These are phyloP conservation scores for Blepharisma japonicum DNA, from an alignment of 73 alveolate genomes.

Conservation along the genomic window DNA sequence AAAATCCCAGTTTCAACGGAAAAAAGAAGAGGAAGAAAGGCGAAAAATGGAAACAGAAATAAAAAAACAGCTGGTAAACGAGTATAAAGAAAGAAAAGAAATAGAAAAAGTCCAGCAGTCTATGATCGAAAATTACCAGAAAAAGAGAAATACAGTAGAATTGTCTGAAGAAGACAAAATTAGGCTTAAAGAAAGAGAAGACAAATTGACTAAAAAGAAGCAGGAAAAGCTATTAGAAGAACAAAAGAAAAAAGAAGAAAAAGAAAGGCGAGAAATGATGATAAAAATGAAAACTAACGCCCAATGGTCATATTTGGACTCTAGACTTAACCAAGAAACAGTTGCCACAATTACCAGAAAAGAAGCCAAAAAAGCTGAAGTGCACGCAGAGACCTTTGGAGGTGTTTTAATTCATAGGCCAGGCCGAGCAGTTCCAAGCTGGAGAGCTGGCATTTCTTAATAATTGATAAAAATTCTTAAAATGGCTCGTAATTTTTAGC, in stretches of 20 bases:
- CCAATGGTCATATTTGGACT: conserved; percentile 26
- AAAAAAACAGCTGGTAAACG: conserved; percentile 7
- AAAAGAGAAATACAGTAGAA: background rate
- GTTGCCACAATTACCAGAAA: background rate
- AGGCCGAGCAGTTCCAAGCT: conserved; percentile 25
- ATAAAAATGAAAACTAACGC: background rate
- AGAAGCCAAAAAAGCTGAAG: background rate
- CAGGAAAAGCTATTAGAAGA: background rate
- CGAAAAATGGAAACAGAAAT: conserved; percentile 5
- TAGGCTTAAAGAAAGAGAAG: conserved; percentile 29
- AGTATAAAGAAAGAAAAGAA: conserved; percentile 26
- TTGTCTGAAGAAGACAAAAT: conserved; percentile 26
- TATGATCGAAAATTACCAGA: background rate
- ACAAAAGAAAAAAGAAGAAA: background rate
- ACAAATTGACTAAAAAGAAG: background rate
- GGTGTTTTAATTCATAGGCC: conserved; percentile 26
- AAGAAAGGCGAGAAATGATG: background rate
- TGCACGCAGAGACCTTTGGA: conserved; percentile 22
- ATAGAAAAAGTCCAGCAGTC: background rate
- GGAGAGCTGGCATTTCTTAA: conserved; percentile 29
- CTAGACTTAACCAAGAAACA: conserved; percentile 27
- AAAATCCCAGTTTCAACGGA: background rate
- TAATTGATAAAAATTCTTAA: background rate
- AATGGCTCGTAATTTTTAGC: no score
- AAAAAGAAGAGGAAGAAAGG: background rate